Evolutionary conservation across 2,329 filamentous ascomycete species (phyloP), one percentile per base, ranked within the genome.

Genomic region (Alternaria panax): DNA sequence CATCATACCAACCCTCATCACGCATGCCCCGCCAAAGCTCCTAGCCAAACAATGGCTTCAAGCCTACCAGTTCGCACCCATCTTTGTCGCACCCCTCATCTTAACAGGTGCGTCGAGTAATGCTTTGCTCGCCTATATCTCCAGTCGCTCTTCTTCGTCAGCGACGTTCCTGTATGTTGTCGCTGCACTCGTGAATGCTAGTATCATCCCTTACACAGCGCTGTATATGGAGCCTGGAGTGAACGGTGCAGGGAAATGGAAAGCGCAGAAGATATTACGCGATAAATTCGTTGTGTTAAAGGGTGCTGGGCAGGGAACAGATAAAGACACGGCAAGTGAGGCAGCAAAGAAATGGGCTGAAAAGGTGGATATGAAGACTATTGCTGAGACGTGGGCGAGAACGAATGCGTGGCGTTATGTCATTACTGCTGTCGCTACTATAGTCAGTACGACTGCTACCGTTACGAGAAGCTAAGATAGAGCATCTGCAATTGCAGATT

Each of bases 41-140:
- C 74, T 78, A 62, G 77, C 76, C 16, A 77, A 74, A 58, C 77
- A 79, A 65, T 80, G 77, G 77, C 65, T 78, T 5, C 71, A 77
- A 57, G 77, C 77, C 30, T 79, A 80, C 59, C 73, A 75, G 58
- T 73, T 75, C 47, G 75, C 75, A 9, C 70, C 76, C 6, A 51
- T 64, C 20, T 78, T 77, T 66, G 75, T 79, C 8, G 76, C 75
- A 2, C 75, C 77, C 2, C 69, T 80, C 18, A 69, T 80, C 27
- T 51, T 75, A 34, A 68, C 75, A 7, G 72, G 75, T 18, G 72
- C 75, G 5, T 41, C 74, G 3, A 66, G 67, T n/a, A 79, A 79
- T 52, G 52, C 66, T 2, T 57, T 68, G 20, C 70, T 80, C 16
- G 75, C 69, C 2, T 72, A 67, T 54, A 34, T 58, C 3, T 47